A percentile compares a stretch with the other conserved stretches of the same genome.
These are phyloP conservation scores for Nasturtium officinale DNA, from an alignment of 345 rosid species.

Conservation along the genomic window DNA sequence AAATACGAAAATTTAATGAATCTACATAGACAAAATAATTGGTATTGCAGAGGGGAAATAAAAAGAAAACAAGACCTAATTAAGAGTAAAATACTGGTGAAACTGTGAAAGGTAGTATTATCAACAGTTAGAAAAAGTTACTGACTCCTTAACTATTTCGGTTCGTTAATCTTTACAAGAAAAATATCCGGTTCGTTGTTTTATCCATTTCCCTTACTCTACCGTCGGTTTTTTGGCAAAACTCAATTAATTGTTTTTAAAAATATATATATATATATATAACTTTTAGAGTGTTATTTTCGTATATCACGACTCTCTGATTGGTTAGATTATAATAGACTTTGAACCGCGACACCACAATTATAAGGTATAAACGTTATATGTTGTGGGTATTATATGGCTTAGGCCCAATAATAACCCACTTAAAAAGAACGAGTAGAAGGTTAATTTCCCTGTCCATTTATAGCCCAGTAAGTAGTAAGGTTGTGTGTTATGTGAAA, in stretches of 20 bases:
- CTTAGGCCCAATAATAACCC: constrained; percentile 1
- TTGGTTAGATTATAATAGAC: neutral
- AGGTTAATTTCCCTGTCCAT: neutral
- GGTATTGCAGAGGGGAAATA: neutral
- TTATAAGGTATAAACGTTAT: no score
- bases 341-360: neutral
- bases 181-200: no score
- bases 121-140: no score
- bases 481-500: neutral
- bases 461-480: neutral
- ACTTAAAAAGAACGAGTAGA: neutral
- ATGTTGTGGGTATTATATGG: neutral
- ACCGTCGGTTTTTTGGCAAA: no score
- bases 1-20: neutral
- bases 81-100: no score
- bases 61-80: neutral
- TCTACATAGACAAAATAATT: neutral
- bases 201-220: no score
- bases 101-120: no score
- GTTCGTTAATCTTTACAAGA: no score
- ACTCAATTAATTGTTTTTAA: no score
- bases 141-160: no score
- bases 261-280: no score
- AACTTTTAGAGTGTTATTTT: no score
- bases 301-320: neutral